Evolutionary conservation across 2,329 filamentous ascomycete species (phyloP).

Genomic region (Penicillium capsulatum): DNA sequence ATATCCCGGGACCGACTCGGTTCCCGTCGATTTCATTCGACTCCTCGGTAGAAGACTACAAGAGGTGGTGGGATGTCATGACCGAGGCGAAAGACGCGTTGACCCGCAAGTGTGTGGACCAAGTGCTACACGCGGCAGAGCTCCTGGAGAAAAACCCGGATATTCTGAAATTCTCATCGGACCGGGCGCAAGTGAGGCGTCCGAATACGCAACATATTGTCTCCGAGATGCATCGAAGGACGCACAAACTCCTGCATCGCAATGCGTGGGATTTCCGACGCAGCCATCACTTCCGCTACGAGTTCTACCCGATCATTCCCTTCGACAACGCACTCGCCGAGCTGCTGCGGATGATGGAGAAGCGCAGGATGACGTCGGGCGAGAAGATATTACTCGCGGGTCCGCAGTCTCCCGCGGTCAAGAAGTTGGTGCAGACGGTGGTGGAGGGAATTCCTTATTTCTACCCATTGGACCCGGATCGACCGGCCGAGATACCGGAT

Average conservation of each 20-base stretch:
- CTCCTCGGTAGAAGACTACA: slow-evolving; percentile 1
- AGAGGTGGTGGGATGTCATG: slow-evolving; percentile 4
- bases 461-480: not conserved
- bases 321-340: slow-evolving; percentile 11
- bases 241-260: not conserved
- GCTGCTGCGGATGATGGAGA: slow-evolving; percentile 9
- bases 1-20: too few species aligned
- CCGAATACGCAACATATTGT: slow-evolving; percentile 15
- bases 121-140: slow-evolving; percentile 13
- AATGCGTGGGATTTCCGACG: not conserved
- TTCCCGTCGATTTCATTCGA: not conserved
- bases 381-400: not conserved
- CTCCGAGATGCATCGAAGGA: slow-evolving; percentile 1
- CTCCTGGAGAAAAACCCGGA: slow-evolving; percentile 21
- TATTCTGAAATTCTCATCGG: slow-evolving; percentile 18
- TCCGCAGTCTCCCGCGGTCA: slow-evolving; percentile 6
- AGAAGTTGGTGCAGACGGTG: not conserved
- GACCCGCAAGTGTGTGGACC: slow-evolving; percentile 1
- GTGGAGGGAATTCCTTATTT: slow-evolving; percentile 7
- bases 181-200: slow-evolving; percentile 13
- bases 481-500: too few species aligned
- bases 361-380: not conserved
- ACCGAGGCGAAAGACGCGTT: slow-evolving; percentile 7
- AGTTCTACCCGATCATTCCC: slow-evolving; percentile 11
- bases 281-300: slow-evolving; percentile 9